These are phyloP conservation scores for Phenoliferia sp. DNA, from an alignment of 1,284 basidiomycete species.

Conservation along the genomic window DNA sequence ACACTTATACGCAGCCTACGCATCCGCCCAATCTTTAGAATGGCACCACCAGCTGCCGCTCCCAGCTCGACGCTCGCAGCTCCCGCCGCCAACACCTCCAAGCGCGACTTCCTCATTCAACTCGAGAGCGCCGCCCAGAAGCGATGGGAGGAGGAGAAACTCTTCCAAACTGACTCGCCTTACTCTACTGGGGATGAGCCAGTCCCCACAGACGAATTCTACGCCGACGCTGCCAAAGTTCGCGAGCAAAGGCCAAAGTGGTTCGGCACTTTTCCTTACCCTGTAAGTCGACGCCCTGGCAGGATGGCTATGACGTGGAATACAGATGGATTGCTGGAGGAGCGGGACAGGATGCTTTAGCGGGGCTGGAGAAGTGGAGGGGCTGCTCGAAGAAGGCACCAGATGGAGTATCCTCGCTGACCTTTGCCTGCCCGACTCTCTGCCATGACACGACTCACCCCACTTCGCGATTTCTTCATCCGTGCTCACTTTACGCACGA, in stretches of 20 bases:
- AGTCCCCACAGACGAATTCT: constrained; percentile 21
- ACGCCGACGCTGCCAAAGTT: constrained; percentile 35
- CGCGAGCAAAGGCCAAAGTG: constrained; percentile 79
- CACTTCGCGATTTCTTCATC: too few species aligned
- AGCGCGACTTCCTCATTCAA: constrained; percentile 78
- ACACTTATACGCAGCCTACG: not conserved
- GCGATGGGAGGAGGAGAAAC: constrained; percentile 58
- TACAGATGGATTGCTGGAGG: too few species aligned
- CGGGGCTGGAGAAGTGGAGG: too few species aligned
- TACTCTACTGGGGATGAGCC: constrained; percentile 47
- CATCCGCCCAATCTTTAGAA: not conserved
- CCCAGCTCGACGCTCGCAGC: constrained; percentile 11
- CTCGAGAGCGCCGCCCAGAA: constrained; percentile 81
- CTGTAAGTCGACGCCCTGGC: too few species aligned
- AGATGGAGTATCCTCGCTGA: too few species aligned
- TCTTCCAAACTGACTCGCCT: constrained; percentile 82
- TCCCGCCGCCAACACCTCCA: constrained; percentile 57
- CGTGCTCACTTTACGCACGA: not conserved
- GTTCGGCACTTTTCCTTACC: constrained; percentile 92
- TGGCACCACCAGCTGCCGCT: not conserved
- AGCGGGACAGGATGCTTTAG: too few species aligned
- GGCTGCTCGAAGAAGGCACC: too few species aligned
- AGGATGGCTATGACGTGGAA: too few species aligned
- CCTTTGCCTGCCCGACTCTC: too few species aligned
- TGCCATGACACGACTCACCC: too few species aligned